These are phyloP conservation scores for Pelargonium citronellum DNA, from an alignment of 441 rosid species.

Conservation along the genomic window DNA sequence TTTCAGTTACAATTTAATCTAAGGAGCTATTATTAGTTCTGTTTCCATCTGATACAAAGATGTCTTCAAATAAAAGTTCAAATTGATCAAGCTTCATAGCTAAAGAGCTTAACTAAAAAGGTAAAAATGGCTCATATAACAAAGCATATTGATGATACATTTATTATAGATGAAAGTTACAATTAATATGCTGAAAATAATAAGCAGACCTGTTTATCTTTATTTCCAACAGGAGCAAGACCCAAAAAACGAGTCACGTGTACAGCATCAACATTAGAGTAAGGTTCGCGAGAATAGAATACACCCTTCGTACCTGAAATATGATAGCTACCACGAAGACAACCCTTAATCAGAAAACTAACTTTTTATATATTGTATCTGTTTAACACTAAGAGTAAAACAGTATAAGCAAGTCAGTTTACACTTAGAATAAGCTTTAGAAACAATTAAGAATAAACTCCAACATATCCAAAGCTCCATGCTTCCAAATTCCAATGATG, in stretches of 20 bases:
- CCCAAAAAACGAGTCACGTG: conserved; percentile 90
- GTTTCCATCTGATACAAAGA: no score
- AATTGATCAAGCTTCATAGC: no score
- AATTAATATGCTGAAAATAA: background rate
- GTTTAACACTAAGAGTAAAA: background rate
- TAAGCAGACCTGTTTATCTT: conserved; percentile 68
- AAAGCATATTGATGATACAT: background rate
- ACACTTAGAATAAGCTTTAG: background rate
- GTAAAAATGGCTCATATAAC: no score
- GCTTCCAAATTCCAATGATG: background rate
- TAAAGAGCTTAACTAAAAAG: no score
- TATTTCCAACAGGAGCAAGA: conserved; percentile 87
- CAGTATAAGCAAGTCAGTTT: background rate
- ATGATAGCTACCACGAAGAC: conserved; percentile 57
- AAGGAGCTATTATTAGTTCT: no score
- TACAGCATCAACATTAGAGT: conserved; percentile 54
- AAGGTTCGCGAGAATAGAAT: conserved; percentile 86
- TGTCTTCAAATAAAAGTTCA: no score
- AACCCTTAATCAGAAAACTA: conserved; percentile 19
- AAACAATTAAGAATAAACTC: background rate
- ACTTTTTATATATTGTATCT: background rate
- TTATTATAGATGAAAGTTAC: background rate
- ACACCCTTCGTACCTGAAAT: conserved; percentile 78
- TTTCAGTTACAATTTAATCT: background rate
- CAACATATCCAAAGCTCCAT: background rate